Base-by-base conservation (phyloP, 108 stramenopile species). In the Pseudonitzschia multiseries region DNA sequence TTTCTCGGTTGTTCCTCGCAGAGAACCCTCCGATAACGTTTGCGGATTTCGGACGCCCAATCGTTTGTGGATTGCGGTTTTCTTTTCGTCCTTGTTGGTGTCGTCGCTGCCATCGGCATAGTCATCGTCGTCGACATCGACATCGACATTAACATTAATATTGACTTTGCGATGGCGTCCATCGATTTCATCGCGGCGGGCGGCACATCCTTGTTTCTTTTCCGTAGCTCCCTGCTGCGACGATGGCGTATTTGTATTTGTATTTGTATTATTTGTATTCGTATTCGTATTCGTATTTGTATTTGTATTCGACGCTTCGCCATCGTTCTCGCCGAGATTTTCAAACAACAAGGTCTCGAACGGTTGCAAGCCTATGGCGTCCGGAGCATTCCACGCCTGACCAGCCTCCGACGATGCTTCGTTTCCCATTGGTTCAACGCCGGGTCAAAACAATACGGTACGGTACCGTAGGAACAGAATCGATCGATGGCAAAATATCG, bases 11-110 rank as follows among this genome's bases (percentile, higher is more conserved):
- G 43, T 48, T 48, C 46, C 66, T 29, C 28, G 27, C 46, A 67
- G 66, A 17, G 26, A 48, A 27, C 66, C 66, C 22, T 40, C 66
- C 66, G 66, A 67, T 48, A 67, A 48, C 8, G 43, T 18, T 13
- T 67, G 44, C 46, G 46, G 46, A 3, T 18, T 3, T 2, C 9
- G 13, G 13, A 36, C 36, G 27, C 53, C 53, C 8, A 24, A 14
- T 24, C 22, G 24, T 24, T 54, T 21, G 53, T 54, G n/a, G 53
- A 54, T 54, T 54, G 22, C 24, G 24, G 9, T 54, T 8, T 54
- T 15, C 12, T 10, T 54, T 21, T 15, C 15, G 53, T 54, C 14
- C n/a, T 54, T 24, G 8, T 24, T 24, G 0, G 10, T 0, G 24
- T 15, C 14, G 53, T 15, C 57, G 57, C 2, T 26, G 15, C 27